Evolutionary conservation across 2,329 filamentous ascomycete species (phyloP).

Genomic region (Diaporthe citrichinensis): DNA sequence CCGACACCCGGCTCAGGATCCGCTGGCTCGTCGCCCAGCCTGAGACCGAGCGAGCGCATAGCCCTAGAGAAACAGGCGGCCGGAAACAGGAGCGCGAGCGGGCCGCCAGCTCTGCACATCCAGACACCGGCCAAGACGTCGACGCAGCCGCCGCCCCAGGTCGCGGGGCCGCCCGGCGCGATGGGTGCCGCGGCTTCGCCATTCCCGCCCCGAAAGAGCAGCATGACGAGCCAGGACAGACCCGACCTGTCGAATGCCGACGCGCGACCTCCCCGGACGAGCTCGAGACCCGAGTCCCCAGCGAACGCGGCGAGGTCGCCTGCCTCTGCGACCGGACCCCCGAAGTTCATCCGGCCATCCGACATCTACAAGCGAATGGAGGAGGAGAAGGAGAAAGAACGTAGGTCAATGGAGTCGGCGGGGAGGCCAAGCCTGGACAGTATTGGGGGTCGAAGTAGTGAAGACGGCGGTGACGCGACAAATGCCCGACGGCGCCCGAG

Average conservation of each 20-base stretch:
- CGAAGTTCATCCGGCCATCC: constrained; percentile 78
- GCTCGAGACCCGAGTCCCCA: constrained; percentile 57
- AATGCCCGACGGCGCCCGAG: constrained; percentile 44
- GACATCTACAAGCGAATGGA: constrained; percentile 83
- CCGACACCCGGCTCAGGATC: constrained; percentile 36
- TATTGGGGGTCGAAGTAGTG: constrained; percentile 48
- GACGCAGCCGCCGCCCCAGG: constrained; percentile 23
- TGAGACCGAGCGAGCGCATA: constrained; percentile 40
- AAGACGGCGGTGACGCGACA: constrained; percentile 38
- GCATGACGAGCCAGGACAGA: constrained; percentile 64
- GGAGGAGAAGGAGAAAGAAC: constrained; percentile 73
- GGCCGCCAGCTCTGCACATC: constrained; percentile 44
- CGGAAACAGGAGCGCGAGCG: constrained; percentile 43
- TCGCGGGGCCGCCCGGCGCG: constrained; percentile 23
- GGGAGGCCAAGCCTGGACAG: constrained; percentile 69
- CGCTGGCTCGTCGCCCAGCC: constrained; percentile 35
- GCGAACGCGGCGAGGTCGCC: constrained; percentile 50
- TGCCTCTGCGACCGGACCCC: constrained; percentile 61
- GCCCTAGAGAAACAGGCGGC: constrained; percentile 40
- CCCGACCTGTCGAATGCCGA: constrained; percentile 45
- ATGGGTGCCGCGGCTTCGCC: constrained; percentile 50
- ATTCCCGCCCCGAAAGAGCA: constrained; percentile 75
- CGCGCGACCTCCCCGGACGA: constrained; percentile 42
- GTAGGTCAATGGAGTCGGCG: constrained; percentile 69
- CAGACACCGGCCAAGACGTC: constrained; percentile 41